These are phyloP conservation scores for Neoscytalidium dimidiatum DNA, from an alignment of 2,329 filamentous ascomycete species.

Conservation along the genomic window DNA sequence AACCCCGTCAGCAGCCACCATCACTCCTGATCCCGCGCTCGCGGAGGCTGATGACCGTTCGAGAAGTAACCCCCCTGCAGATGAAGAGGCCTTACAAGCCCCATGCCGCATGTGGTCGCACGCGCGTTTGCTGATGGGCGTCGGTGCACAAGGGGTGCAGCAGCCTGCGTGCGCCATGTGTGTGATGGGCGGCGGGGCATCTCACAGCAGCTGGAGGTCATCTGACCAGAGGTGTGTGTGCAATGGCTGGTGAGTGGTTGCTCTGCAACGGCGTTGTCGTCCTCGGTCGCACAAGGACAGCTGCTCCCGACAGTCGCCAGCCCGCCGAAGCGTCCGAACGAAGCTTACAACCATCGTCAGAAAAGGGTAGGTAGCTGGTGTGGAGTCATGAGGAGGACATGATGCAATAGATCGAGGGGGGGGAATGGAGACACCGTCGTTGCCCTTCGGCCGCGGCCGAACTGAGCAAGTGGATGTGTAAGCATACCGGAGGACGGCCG, in stretches of 20 bases:
- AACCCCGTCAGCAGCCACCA: conserved; percentile 1
- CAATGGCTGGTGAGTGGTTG: not conserved
- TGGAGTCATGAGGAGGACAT: too few relatives aligned
- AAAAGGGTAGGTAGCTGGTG: too few relatives aligned
- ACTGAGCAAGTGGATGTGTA: not conserved
- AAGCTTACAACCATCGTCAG: too few relatives aligned
- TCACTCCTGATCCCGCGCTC: too few relatives aligned
- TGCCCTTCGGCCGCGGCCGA: too few relatives aligned
- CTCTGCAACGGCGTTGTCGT: not conserved
- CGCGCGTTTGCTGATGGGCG: not conserved
- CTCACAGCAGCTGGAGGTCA: conserved; percentile 15
- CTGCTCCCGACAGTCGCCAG: too few relatives aligned
- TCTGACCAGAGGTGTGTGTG: conserved; percentile 10
- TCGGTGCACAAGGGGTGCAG: not conserved
- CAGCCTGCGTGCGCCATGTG: not conserved
- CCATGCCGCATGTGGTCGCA: not conserved
- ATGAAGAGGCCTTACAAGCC: not conserved
- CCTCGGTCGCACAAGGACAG: too few relatives aligned
- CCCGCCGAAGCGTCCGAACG: too few relatives aligned
- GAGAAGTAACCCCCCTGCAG: not conserved
- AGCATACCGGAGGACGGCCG: not conserved
- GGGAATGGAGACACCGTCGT: not conserved
- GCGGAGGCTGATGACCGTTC: conserved; percentile 1
- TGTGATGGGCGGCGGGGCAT: conserved; percentile 3
- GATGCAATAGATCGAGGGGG: too few relatives aligned